phyloP scores from a whole-genome alignment of 2,329 filamentous ascomycete species.

The Sclerotinia borealis region DNA sequence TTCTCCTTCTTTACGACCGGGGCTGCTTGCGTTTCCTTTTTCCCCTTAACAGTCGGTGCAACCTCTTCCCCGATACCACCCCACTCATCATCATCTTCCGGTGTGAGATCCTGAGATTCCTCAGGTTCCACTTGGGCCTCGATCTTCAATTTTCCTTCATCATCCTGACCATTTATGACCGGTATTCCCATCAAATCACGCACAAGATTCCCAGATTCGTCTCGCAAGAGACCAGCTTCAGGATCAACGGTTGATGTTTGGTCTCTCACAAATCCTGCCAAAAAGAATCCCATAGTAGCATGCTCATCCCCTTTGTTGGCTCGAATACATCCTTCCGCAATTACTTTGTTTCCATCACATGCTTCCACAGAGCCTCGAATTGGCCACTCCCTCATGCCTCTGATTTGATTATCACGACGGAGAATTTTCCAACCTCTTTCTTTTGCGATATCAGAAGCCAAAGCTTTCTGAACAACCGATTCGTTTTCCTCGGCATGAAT shows the following conservation, averaged over 20 bases:
- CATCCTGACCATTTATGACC: conserved; percentile 27
- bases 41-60: conserved; percentile 18
- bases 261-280: conserved; percentile 70
- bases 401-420: conserved; percentile 63
- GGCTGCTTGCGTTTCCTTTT: conserved; percentile 33
- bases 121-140: conserved; percentile 4
- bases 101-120: not conserved
- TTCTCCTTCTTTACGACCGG: conserved; percentile 34
- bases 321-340: conserved; percentile 72
- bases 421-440: conserved; percentile 73
- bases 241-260: not conserved
- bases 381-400: conserved; percentile 70
- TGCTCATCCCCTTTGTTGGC: conserved; percentile 74
- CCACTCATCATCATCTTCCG: conserved; percentile 29
- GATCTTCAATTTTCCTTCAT: conserved; percentile 17
- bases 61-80: conserved; percentile 35
- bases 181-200: conserved; percentile 38
- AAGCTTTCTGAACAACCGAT: conserved; percentile 65
- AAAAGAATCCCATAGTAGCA: conserved; percentile 93
- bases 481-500: conserved; percentile 87
- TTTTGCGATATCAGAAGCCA: conserved; percentile 61
- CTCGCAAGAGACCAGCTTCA: conserved; percentile 34
- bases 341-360: conserved; percentile 42
- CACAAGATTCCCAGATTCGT: conserved; percentile 48
- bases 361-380: conserved; percentile 51